These are phyloP conservation scores for Carex parvula DNA, from an alignment of 176 grass and related monocot genomes.

Conservation along the genomic window DNA sequence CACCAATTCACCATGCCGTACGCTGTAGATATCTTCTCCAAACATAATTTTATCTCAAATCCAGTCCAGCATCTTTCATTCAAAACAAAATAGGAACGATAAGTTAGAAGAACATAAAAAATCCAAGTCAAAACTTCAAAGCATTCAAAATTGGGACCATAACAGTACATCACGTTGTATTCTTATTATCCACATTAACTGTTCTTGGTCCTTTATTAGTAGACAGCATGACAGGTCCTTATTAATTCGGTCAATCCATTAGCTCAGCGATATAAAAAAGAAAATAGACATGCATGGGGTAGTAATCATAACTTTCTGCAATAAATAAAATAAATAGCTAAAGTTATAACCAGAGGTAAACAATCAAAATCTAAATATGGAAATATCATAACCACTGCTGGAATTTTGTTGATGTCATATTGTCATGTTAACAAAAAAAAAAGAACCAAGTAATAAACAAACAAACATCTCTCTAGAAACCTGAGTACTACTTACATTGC, in stretches of 20 bases:
- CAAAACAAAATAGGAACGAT: background rate
- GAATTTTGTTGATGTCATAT: background rate
- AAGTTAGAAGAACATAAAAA: background rate
- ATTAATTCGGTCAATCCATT: constrained; percentile 26
- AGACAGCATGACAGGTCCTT: background rate
- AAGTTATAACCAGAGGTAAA: background rate
- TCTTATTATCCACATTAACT: constrained; percentile 6
- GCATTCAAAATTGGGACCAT: background rate
- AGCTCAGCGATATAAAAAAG: background rate
- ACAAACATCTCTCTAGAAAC: background rate
- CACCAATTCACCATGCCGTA: too few relatives aligned
- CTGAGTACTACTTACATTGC: background rate
- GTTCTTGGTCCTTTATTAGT: background rate
- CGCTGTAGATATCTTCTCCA: too few relatives aligned
- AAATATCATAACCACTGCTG: background rate
- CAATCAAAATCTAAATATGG: background rate
- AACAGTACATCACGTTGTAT: background rate
- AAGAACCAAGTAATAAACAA: background rate
- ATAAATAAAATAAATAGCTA: background rate
- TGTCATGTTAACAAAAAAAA: background rate
- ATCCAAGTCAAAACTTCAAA: constrained; percentile 7
- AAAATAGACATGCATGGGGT: background rate
- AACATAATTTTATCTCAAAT: too few relatives aligned
- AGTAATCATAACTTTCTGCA: background rate
- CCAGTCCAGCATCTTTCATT: background rate